Evolutionary conservation across 2,329 filamentous ascomycete species (phyloP), one percentile per base, ranked within the genome.

Genomic region (Monilinia fructicola): DNA sequence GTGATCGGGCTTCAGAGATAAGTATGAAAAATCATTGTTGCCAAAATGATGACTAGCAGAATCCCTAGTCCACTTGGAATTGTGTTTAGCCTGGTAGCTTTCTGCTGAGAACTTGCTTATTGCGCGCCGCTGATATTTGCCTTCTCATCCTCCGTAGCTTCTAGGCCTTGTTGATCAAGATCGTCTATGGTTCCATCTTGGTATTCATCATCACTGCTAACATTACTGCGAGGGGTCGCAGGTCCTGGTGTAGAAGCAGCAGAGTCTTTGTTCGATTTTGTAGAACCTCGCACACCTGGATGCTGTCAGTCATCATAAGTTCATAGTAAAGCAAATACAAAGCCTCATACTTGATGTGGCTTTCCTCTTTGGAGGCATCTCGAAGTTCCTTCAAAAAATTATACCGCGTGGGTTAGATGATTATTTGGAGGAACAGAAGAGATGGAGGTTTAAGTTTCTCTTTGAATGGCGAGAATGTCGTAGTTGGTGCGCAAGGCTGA

Each of bases 1-100:
- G 80, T 96, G 93, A 77, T 98, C 94, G 4, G 90, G 87, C 79
- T 97, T 98, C 71, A 97, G 82, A 48, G 86, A 82, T 48, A 97
- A 83, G 71, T 90, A 90, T 59, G 91, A 93, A 77, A 95, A 95
- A 78, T 99, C 76, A 31, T 72, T 75, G 14, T 71, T 73, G n/a
- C 72, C 73, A 71, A 77, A 77, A 61, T 73, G 69, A 67, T 74
- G 72, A 65, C 73, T 76, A n/a, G 75, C 76, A 52, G 75, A 76
- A 62, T 77, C 76, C 48, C 70, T 66, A 26, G 67, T 67, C 11
- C 54, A 65, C 14, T 64, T 62, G 9, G 54, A 35, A 44, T 26
- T 54, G 6, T 67, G 50, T 68, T 68, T 74, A 35, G 69, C 67
- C 48, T 72, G 68, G 54, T 75, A 76, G 28, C 71, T 71, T 28